Conservation (phyloP, 768 basidiomycete genomes). For the Sarcodon sp. region DNA sequence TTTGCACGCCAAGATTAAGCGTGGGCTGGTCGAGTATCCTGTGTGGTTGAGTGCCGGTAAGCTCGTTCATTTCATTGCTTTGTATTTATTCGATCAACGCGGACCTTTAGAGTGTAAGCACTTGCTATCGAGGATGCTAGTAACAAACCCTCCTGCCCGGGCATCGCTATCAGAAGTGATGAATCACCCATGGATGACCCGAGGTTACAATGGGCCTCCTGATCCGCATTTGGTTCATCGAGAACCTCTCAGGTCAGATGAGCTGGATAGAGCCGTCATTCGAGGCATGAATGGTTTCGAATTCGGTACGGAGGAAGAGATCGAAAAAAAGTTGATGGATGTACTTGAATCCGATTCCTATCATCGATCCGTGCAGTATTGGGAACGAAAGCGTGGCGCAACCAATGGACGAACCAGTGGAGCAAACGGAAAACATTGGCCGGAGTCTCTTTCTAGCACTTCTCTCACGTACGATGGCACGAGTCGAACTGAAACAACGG, state of each 20-base stretch:
- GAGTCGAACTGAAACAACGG: slow-evolving; percentile 6
- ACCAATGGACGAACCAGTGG: slow-evolving; percentile 22
- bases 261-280: slow-evolving; percentile 80
- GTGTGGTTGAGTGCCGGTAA: slow-evolving; percentile 90
- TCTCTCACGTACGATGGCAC: slow-evolving; percentile 42
- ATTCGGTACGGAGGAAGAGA: slow-evolving; percentile 82
- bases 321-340: slow-evolving; percentile 57
- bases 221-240: slow-evolving; percentile 80
- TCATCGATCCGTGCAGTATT: slow-evolving; percentile 54
- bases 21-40: slow-evolving; percentile 93
- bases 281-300: slow-evolving; percentile 93
- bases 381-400: slow-evolving; percentile 51
- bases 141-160: slow-evolving; percentile 80
- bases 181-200: slow-evolving; percentile 84
- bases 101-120: slow-evolving; percentile 78
- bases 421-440: slow-evolving; percentile 27
- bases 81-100: slow-evolving; percentile 7
- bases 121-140: slow-evolving; percentile 88
- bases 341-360: slow-evolving; percentile 76
- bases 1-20: slow-evolving; percentile 96
- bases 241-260: slow-evolving; percentile 79
- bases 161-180: slow-evolving; percentile 80
- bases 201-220: slow-evolving; percentile 72
- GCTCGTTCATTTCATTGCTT: slow-evolving; percentile 9
- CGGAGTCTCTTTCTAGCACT: slow-evolving; percentile 52